Percentiles rank a stretch among this genome's conserved stretches.
Conservation (phyloP, 352 stramenopile genomes). For the Pythium apleroticum region DNA sequence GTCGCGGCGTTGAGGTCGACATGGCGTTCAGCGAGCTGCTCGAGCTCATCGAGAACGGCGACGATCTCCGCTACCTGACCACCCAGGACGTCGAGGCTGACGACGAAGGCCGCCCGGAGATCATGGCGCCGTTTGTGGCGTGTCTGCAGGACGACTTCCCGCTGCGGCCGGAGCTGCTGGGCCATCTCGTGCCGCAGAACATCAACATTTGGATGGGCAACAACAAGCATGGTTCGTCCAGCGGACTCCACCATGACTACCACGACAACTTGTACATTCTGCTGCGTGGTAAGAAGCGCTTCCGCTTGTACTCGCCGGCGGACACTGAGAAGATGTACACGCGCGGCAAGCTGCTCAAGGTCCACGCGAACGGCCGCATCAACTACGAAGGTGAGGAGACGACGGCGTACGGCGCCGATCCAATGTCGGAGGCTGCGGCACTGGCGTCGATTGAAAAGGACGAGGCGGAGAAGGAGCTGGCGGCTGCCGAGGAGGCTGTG, state of each 20-base stretch:
- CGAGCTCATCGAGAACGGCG: constrained; percentile 57
- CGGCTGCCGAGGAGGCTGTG: constrained; percentile 51
- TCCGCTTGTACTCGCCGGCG: constrained; percentile 92
- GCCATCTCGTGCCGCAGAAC: constrained; percentile 91
- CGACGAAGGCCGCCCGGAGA: constrained; percentile 66
- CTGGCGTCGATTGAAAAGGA: constrained; percentile 65
- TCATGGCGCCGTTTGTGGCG: constrained; percentile 87
- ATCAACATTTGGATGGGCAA: constrained; percentile 98
- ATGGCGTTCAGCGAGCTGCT: constrained; percentile 83
- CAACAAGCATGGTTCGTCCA: constrained; percentile 77
- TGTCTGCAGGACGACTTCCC: constrained; percentile 81
- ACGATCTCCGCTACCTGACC: constrained; percentile 88
- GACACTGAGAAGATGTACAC: constrained; percentile 93
- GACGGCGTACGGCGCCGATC: constrained; percentile 75
- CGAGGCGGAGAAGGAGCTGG: constrained; percentile 60
- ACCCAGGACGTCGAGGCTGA: constrained; percentile 88
- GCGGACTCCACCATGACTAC: constrained; percentile 98
- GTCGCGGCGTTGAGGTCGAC: constrained; percentile 79
- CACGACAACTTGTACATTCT: constrained; percentile 99
- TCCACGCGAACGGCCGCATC: constrained; percentile 96
- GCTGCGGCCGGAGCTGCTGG: constrained; percentile 79
- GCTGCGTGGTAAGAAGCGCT: constrained; percentile 91
- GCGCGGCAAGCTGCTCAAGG: constrained; percentile 67
- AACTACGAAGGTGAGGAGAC: constrained; percentile 92
- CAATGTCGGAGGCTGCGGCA: constrained; percentile 48